These are phyloP conservation scores for Magnaporthiopsis rhizophila DNA, from an alignment of 2,329 filamentous ascomycete species.

Conservation along the genomic window DNA sequence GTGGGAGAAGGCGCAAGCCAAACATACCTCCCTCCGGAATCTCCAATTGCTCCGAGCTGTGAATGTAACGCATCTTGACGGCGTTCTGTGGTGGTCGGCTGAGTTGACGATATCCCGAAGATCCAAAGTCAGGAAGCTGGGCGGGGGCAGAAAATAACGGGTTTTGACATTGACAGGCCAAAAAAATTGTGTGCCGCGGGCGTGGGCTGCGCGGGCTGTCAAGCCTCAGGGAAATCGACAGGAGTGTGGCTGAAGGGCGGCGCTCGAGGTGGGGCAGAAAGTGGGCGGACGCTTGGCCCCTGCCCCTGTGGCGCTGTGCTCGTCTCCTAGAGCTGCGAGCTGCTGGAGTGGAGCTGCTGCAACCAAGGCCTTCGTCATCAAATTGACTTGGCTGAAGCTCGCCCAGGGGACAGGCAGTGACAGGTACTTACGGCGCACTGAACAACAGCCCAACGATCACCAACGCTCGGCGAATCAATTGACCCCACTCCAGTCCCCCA, in stretches of 20 bases:
- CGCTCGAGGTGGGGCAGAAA: neutral
- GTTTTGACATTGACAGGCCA: neutral
- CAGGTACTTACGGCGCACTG: neutral
- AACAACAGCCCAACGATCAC: neutral
- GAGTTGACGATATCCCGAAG: neutral
- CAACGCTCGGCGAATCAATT: neutral
- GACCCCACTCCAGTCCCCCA: neutral
- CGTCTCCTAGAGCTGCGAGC: too few relatives aligned
- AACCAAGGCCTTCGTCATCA: neutral
- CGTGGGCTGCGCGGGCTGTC: neutral
- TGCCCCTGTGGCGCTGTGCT: neutral
- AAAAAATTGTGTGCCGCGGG: neutral
- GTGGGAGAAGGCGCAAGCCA: conserved; percentile 30
- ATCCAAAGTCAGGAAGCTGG: neutral
- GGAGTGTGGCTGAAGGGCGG: neutral
- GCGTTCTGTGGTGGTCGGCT: conserved; percentile 28
- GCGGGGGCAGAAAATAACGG: neutral
- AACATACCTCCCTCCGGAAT: conserved; percentile 86
- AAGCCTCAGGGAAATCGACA: neutral
- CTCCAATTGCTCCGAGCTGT: conserved; percentile 90
- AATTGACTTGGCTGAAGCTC: neutral
- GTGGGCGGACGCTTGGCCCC: too few relatives aligned
- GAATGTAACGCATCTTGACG: conserved; percentile 99
- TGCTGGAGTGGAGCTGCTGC: neutral
- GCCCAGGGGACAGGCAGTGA: neutral